Conservation (phyloP, 2,329 filamentous ascomycete genomes). For the Metarhizium guizhouense region DNA sequence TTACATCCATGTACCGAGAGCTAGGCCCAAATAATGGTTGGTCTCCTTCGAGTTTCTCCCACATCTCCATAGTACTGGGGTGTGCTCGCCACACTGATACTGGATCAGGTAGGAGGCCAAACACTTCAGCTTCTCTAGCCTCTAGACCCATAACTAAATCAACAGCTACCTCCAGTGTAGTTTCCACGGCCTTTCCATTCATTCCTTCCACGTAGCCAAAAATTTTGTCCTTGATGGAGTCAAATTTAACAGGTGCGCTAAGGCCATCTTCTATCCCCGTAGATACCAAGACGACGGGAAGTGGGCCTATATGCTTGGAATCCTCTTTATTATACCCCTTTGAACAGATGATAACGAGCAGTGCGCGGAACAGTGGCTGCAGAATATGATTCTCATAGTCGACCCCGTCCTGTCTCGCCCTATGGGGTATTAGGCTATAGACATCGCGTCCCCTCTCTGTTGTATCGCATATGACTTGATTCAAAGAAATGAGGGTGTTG, state of each 20-base stretch:
- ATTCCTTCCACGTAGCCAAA: neutral
- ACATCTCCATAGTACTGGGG: no score
- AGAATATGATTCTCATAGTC: neutral
- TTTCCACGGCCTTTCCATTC: neutral
- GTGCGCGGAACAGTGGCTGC: neutral
- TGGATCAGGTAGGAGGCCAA: neutral
- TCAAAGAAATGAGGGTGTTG: neutral
- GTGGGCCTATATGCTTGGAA: neutral
- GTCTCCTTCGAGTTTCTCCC: no score
- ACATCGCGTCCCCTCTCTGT: neutral
- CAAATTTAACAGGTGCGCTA: conserved; percentile 8
- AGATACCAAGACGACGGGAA: neutral
- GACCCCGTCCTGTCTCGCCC: neutral
- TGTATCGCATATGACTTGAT: conserved; percentile 2
- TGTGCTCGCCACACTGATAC: no score
- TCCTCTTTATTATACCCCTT: neutral
- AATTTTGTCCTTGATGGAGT: neutral
- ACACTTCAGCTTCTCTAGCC: conserved; percentile 5
- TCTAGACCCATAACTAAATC: conserved; percentile 8
- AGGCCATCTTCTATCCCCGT: conserved; percentile 6
- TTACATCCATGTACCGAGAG: no score
- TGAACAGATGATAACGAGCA: neutral
- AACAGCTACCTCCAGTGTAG: conserved; percentile 6
- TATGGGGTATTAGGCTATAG: neutral
- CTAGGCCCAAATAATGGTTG: no score